Evolutionary conservation across 2,329 filamentous ascomycete species (phyloP), one percentile per base, ranked within the genome.

Genomic region (Lasiodiplodia hormozganensis): DNA sequence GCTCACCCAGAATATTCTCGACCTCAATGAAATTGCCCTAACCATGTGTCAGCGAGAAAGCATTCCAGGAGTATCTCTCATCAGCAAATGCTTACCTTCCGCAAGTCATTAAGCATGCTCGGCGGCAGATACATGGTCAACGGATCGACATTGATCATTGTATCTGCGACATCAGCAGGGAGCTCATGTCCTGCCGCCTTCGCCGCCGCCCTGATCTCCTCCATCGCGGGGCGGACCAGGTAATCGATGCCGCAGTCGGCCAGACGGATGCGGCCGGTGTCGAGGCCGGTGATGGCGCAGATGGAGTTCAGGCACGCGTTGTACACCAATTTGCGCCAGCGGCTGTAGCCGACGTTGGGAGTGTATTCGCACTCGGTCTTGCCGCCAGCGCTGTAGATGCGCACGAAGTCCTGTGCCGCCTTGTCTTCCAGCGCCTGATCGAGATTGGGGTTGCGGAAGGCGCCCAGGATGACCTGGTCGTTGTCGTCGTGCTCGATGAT

Each of bases 1-100:
- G 85, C 76, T 88, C 86, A 1, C 86, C 86, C 3, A 88, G 75
- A 43, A 88, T 81, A 70, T 84, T 86, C 73, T 88, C 86, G 58
- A 83, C 82, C 74, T 89, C 87, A 69, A 86, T 84, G 65, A 82
- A 85, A 72, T 87, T 87, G 18, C 85, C 83, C 83, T 83, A 51
- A 16, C 23, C 21, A 18, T 18, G 2, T 6, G 14, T 51, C 36
- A 57, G 53, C 12, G 21, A 6, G 60, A 75, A n/a, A n/a, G 5
- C 8, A 7, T 7, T 34, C 21, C n/a, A 47, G 5, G 23, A 14
- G n/a, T 38, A 14, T 21, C 12, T 52, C 23, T 21, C 3, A 34
- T 0, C 4, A 14, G 53, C 53, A 18, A 18, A 14, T 12, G 71
- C 73, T 36, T 62, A 79, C 81, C 79, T 87, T 87, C 43, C 80